Base-by-base conservation (phyloP, 495 filamentous ascomycete species). In the Extremus antarcticus region DNA sequence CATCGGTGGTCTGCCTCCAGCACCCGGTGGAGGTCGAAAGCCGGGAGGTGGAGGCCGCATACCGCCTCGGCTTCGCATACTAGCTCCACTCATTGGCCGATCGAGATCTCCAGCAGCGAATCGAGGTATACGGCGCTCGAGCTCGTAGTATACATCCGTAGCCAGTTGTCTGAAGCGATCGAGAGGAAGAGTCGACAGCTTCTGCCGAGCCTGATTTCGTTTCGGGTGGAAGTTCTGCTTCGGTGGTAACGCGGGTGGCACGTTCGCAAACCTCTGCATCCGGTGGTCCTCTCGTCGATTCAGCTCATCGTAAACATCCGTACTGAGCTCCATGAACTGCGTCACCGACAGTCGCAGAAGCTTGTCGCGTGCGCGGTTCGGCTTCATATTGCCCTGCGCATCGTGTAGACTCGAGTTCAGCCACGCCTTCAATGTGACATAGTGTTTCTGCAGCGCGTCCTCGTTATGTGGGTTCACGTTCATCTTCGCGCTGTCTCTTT, bases 251-350 rank as follows among this genome's bases (percentile, higher is more conserved):
- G 79, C 91, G 19, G 80, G 74, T 13, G 88, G 88, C 2, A 79
- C 68, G 56, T 61, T 62, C 80, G 78, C 39, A 76, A 80, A 32
- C 68, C 73, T 74, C 61, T 73, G 68, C 24, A 66, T 66, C 2
- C 69, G 70, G 32, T 80, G 74, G 62, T 81, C 77, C 67, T 95
- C 88, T 55, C 92, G 81, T 35, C 92, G 86, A 57, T 92, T 78
- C 43, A 96, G 74, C 69, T 98, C 92, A 68, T 98, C 92, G 69
- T 89, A 97, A 29, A 98, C 92, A 68, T 98, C 92, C 20, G 91
- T 97, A 65, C 88, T 95, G 20, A 98, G 75, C 72, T 98, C 92
- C 66, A 94, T 87, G 66, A 98, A 98, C 66, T 98, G 92, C 22
- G 90, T 88, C 10, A 84, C 74, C 0, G 89, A 94, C 35, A 98